Percentiles rank a stretch among this genome's conserved stretches.
These are phyloP conservation scores for Mitragyna speciosa DNA, from an alignment of 257 asterid species.

Conservation along the genomic window DNA sequence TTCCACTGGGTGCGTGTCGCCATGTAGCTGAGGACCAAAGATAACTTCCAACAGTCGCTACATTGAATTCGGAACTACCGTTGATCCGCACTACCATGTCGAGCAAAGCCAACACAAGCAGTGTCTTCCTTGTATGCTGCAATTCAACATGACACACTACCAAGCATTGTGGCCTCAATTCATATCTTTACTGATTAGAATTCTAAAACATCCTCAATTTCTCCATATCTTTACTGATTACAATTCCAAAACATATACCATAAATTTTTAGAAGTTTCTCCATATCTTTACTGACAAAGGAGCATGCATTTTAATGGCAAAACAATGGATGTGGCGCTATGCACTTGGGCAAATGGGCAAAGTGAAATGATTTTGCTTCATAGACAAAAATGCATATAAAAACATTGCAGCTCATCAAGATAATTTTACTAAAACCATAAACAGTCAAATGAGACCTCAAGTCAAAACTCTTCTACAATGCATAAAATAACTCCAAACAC, in stretches of 20 bases:
- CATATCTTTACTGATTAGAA: no score
- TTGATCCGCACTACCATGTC: conserved; percentile 90
- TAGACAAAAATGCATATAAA: not conserved
- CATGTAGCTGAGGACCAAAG: conserved; percentile 83
- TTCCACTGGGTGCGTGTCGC: conserved; percentile 84
- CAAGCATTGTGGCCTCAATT: no score
- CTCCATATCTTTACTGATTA: no score
- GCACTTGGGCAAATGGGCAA: not conserved
- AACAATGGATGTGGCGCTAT: no score
- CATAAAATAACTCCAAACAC: not conserved
- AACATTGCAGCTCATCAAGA: not conserved
- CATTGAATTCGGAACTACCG: conserved; percentile 72
- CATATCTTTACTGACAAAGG: no score
- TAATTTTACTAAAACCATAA: not conserved
- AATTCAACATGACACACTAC: not conserved
- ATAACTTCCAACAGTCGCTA: conserved; percentile 61
- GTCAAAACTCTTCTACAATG: not conserved
- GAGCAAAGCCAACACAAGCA: conserved; percentile 80
- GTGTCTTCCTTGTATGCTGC: conserved; percentile 74
- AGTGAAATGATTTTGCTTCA: not conserved
- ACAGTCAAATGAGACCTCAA: not conserved
- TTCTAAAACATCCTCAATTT: not conserved
- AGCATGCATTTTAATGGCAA: no score
- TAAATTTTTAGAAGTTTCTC: not conserved
- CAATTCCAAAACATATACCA: not conserved